Evolutionary conservation across 164 flowering plant species (phyloP).

Genomic region (Vitis rupestris): DNA sequence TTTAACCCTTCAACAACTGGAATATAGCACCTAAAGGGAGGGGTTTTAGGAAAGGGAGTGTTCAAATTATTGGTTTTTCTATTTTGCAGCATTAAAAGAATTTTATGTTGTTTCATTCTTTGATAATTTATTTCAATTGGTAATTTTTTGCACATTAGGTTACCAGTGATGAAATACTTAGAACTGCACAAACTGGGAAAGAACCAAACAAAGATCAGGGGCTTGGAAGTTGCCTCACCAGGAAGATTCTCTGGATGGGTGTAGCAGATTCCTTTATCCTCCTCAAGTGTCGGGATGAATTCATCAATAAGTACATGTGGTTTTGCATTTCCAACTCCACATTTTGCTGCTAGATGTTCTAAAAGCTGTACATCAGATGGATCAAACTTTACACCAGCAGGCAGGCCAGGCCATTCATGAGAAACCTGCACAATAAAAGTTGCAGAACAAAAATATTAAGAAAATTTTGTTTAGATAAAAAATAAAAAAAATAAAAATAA

Average conservation of each 20-base stretch:
- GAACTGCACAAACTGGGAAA: too few species aligned
- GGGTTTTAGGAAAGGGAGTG: too few species aligned
- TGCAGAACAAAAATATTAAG: background rate
- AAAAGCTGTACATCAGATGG: slow-evolving; percentile 83
- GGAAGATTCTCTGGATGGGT: slow-evolving; percentile 96
- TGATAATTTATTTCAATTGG: too few species aligned
- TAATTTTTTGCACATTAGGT: too few species aligned
- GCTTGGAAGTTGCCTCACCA: slow-evolving; percentile 39
- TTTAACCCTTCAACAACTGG: too few species aligned
- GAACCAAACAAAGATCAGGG: too few species aligned
- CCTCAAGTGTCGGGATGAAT: slow-evolving; percentile 82
- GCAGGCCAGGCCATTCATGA: slow-evolving; percentile 87
- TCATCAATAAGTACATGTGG: slow-evolving; percentile 80
- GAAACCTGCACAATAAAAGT: slow-evolving; percentile 45
- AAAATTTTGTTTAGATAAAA: too few species aligned
- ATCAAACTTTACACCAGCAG: slow-evolving; percentile 90
- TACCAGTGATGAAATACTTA: too few species aligned
- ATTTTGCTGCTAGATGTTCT: slow-evolving; percentile 78
- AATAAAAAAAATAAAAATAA: too few species aligned
- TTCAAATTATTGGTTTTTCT: too few species aligned
- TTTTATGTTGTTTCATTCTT: background rate
- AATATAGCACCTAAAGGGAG: too few species aligned
- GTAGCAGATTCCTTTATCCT: slow-evolving; percentile 71
- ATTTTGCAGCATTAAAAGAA: background rate
- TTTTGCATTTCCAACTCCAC: slow-evolving; percentile 45